phyloP scores from a whole-genome alignment of 768 basidiomycete species.

The Megacollybia marginata region DNA sequence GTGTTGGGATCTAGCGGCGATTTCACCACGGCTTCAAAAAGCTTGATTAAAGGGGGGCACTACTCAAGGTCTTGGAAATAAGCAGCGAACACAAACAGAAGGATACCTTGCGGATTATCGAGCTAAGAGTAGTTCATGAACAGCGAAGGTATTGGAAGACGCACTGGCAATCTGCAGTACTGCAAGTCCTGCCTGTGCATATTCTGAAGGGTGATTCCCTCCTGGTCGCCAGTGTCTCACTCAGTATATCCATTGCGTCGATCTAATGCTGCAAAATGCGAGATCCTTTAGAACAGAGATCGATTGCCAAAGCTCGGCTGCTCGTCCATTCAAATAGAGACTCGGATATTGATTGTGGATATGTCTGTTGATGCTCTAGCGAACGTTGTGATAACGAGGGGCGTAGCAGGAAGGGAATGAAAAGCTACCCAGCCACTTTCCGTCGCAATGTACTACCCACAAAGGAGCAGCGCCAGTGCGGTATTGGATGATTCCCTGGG shows the following conservation, averaged over 20 bases:
- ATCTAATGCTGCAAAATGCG: constrained; percentile 92
- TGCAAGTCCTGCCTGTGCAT: constrained; percentile 74
- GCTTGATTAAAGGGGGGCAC: constrained; percentile 76
- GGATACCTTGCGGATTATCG: constrained; percentile 84
- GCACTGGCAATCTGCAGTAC: constrained; percentile 87
- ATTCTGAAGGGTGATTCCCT: constrained; percentile 60
- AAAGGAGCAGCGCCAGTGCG: constrained; percentile 70
- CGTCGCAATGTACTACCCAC: constrained; percentile 76
- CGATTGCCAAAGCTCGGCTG: constrained; percentile 69
- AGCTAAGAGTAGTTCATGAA: constrained; percentile 94
- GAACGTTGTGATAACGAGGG: constrained; percentile 1
- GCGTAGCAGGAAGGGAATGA: not conserved
- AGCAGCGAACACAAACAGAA: not conserved
- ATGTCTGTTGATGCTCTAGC: constrained; percentile 73
- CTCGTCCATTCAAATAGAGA: constrained; percentile 70
- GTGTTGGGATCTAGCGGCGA: constrained; percentile 92
- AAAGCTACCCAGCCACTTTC: constrained; percentile 66
- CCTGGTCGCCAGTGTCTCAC: constrained; percentile 73
- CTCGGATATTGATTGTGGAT: constrained; percentile 77
- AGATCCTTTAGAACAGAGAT: constrained; percentile 87
- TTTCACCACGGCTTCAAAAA: constrained; percentile 94
- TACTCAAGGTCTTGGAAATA: constrained; percentile 18
- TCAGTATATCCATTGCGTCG: constrained; percentile 82
- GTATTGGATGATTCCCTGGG: constrained; percentile 51
- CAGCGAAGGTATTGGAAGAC: constrained; percentile 68